These are phyloP conservation scores for Yamadazyma dushanensis DNA, from an alignment of 1,139 yeast genomes.

Conservation along the genomic window DNA sequence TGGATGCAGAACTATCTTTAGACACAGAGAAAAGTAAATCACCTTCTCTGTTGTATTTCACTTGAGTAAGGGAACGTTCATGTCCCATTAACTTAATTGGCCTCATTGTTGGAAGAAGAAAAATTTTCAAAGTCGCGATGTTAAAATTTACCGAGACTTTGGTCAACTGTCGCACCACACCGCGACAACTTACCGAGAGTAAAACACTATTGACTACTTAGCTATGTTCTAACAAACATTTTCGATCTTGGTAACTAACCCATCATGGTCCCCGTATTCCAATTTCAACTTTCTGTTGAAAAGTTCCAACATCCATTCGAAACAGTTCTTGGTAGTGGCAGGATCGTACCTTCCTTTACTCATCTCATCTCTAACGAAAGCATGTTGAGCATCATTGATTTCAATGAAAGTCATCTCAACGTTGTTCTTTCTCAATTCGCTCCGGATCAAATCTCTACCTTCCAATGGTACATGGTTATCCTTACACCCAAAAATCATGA, in stretches of 20 bases:
- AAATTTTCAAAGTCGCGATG: too few relatives aligned
- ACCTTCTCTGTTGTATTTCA: conserved; percentile 92
- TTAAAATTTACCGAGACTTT: too few relatives aligned
- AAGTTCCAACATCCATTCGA: conserved; percentile 67
- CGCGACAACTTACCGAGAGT: too few relatives aligned
- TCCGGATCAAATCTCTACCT: conserved; percentile 73
- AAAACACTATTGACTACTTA: neutral
- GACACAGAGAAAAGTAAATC: conserved; percentile 91
- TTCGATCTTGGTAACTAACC: conserved; percentile 50
- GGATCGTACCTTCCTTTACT: conserved; percentile 81
- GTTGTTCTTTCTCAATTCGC: conserved; percentile 56
- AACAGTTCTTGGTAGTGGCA: conserved; percentile 67
- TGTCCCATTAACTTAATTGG: conserved; percentile 69
- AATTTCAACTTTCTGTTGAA: conserved; percentile 68
- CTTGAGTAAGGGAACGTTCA: conserved; percentile 87
- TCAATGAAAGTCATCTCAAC: conserved; percentile 73
- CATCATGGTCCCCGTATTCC: conserved; percentile 65
- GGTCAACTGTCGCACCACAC: too few relatives aligned
- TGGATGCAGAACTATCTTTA: conserved; percentile 83
- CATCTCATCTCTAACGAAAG: conserved; percentile 75
- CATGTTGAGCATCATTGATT: conserved; percentile 76
- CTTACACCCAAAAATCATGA: conserved; percentile 73
- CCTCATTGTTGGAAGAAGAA: conserved; percentile 33
- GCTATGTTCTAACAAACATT: conserved; percentile 52
- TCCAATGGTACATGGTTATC: conserved; percentile 81